phyloP scores from a whole-genome alignment of 2,329 filamentous ascomycete genomes.

The Kalaharituber pfeilii region DNA sequence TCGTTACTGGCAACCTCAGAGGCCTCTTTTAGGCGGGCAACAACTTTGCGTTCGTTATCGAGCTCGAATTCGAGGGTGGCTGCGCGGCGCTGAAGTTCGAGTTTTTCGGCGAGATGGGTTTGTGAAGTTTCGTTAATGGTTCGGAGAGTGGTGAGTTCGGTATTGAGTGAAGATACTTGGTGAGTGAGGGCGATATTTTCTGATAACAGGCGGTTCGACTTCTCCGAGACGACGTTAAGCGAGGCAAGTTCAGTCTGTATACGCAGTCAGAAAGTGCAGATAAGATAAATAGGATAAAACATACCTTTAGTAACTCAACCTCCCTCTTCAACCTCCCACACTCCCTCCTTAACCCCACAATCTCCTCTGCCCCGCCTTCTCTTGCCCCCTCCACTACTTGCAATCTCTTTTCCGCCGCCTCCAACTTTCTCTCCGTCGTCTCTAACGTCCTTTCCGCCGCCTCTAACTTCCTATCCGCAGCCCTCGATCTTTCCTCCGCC shows the following conservation, averaged over 20 bases:
- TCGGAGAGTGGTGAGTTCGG: slow-evolving; percentile 44
- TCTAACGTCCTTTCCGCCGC: slow-evolving; percentile 22
- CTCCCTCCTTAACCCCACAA: slow-evolving; percentile 1
- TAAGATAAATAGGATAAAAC: not conserved
- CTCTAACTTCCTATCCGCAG: slow-evolving; percentile 23
- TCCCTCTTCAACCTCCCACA: slow-evolving; percentile 43
- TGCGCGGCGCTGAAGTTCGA: slow-evolving; percentile 34
- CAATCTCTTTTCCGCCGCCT: slow-evolving; percentile 36
- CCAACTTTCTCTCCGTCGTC: slow-evolving; percentile 26
- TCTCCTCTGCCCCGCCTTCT: not conserved
- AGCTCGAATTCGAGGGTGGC: slow-evolving; percentile 37
- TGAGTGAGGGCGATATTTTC: slow-evolving; percentile 12
- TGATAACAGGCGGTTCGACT: slow-evolving; percentile 8
- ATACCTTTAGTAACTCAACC: not conserved
- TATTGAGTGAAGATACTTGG: slow-evolving; percentile 41
- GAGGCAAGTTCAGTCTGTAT: slow-evolving; percentile 12
- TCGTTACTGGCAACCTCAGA: not conserved
- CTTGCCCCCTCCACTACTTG: slow-evolving; percentile 34
- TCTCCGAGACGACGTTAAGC: slow-evolving; percentile 8
- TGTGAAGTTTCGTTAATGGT: slow-evolving; percentile 40
- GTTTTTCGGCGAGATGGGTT: slow-evolving; percentile 34
- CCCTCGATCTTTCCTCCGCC: slow-evolving; percentile 28
- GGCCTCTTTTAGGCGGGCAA: not conserved
- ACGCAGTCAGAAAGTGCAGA: not conserved
- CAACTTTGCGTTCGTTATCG: slow-evolving; percentile 26